A percentile compares a stretch with the other conserved stretches of the same genome.
Conservation (phyloP, 257 asterid species). For the Catharanthus roseus region DNA sequence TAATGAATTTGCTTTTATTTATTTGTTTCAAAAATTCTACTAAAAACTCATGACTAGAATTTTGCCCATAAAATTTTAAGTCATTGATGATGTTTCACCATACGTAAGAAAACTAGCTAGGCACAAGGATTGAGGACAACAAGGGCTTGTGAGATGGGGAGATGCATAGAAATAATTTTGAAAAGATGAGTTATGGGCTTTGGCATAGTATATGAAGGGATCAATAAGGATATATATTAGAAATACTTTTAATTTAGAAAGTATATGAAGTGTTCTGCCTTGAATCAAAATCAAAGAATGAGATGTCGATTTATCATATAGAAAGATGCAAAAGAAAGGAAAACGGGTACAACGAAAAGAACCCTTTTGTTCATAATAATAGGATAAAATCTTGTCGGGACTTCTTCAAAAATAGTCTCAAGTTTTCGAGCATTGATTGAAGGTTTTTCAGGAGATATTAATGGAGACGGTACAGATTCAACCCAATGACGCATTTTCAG, state of each 20-base stretch:
- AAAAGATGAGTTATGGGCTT: not conserved
- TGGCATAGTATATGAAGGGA: not conserved
- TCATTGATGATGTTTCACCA: too few species aligned
- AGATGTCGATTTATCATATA: not conserved
- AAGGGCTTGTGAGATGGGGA: not conserved
- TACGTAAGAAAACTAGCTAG: too few species aligned
- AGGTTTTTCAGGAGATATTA: constrained; percentile 8
- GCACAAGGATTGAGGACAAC: too few species aligned
- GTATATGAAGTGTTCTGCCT: not conserved
- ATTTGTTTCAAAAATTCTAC: too few species aligned
- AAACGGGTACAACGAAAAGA: not conserved
- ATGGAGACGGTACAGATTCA: constrained; percentile 12
- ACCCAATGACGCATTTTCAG: not conserved
- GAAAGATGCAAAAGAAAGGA: constrained; percentile 7
- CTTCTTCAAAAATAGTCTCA: constrained; percentile 10
- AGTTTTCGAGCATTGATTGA: constrained; percentile 1
- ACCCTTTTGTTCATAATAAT: not conserved
- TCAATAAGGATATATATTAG: too few species aligned
- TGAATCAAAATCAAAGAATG: not conserved
- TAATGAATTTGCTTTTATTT: too few species aligned
- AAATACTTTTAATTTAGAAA: too few species aligned
- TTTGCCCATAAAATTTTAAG: too few species aligned
- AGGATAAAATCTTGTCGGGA: constrained; percentile 1
- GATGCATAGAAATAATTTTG: not conserved
- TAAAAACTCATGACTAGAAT: too few species aligned